A percentile compares a stretch with the other conserved stretches of the same genome.
Evolutionary conservation across 306 rosid genomes (phyloP).

Genomic region (Lagenaria siceraria): DNA sequence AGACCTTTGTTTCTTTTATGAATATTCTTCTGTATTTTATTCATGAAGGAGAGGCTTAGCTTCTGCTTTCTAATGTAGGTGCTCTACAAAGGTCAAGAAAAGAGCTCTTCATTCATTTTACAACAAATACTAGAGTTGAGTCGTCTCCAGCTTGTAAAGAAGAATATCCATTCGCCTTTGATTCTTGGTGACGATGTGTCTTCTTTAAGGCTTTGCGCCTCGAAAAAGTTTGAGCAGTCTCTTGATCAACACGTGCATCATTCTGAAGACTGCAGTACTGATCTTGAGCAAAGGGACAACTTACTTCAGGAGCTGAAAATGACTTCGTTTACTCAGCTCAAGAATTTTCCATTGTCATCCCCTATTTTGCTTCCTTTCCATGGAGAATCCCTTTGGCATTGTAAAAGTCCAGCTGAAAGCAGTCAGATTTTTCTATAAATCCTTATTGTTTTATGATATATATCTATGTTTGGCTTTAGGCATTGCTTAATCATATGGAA

Average conservation of each 20-base stretch:
- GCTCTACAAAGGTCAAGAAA: constrained; percentile 22
- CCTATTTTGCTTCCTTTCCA: constrained; percentile 36
- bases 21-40: not conserved
- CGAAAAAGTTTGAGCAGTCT: constrained; percentile 19
- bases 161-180: constrained; percentile 18
- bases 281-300: constrained; percentile 18
- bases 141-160: constrained; percentile 38
- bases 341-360: constrained; percentile 37
- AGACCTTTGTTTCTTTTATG: not conserved
- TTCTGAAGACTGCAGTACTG: constrained; percentile 17
- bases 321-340: constrained; percentile 38
- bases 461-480: not conserved
- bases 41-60: not conserved
- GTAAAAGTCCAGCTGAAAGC: constrained; percentile 39
- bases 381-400: constrained; percentile 58
- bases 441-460: not conserved
- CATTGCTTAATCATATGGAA: not conserved
- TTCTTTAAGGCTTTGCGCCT: constrained; percentile 13
- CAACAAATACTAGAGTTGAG: constrained; percentile 66
- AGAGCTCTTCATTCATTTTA: constrained; percentile 29
- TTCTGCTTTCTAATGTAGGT: constrained; percentile 25
- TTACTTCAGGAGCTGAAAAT: constrained; percentile 23
- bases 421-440: constrained; percentile 49
- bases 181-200: constrained; percentile 14
- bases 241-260: constrained; percentile 26